Evolutionary conservation across 495 filamentous ascomycete genomes (phyloP), one percentile per base, ranked within the genome.

Genomic region (Trichoderma parareesei): DNA sequence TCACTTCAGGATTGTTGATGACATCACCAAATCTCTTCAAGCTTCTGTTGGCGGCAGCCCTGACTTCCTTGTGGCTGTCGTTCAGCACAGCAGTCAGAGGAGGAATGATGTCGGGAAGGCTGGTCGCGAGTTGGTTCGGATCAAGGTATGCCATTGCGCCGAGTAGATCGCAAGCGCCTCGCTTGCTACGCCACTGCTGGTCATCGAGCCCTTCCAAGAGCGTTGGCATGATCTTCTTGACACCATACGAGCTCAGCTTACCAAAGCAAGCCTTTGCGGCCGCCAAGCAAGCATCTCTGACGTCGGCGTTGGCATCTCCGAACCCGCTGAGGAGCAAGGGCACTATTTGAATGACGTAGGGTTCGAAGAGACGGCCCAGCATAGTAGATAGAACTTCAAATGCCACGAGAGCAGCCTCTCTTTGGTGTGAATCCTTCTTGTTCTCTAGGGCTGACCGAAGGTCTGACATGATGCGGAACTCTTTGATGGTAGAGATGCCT

Each of bases 81-180:
- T 96, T 98, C 53, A 98, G 80, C 1, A 98, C 94, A 48, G 87
- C 83, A 0, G 94, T 98, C 64, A 98, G 81, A 7, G 95, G 93
- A 33, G 94, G 94, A 67, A 98, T 98, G 66, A 98, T 98, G 62
- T 93, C 91, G 0, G 94, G 95, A 67, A 98, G 76, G 71, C 92
- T 97, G 63, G 88, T 83, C 1, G 94, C 92, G 16, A 98, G 82
- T 71, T 98, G 94, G 65, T 97, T 87, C 6, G 94, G 94, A 70
- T 97, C 93, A 18, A 98, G 83, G 72, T 98, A 98, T 10, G 94
- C 95, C 93, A 98, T 98, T 64, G 93, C 93, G 71, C 94, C 94
- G 20, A 98, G 84, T 10, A 95, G 84, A 70, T 98, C 94, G 69
- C 94, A 98, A 63, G 94, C 94, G 68, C 94, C 94, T 77, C 96